phyloP scores from a whole-genome alignment of 495 filamentous ascomycete genomes.

The Aspergillus panamensis region DNA sequence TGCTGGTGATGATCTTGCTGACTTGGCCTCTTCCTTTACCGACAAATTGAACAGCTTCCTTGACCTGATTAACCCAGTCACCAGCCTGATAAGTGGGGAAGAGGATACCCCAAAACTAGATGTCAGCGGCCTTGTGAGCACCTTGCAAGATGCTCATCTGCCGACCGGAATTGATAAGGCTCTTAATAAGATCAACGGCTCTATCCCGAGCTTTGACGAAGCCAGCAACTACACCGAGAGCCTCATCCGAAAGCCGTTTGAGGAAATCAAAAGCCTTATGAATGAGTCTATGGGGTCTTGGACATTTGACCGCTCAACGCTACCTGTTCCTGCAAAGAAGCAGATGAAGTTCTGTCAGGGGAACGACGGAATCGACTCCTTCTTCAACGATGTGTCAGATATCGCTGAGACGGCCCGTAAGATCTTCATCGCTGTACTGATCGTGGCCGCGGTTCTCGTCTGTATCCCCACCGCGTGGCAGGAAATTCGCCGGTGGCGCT shows the following conservation, averaged over 20 bases:
- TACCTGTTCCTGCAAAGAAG: conserved; percentile 79
- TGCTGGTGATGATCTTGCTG: conserved; percentile 60
- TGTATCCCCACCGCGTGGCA: conserved; percentile 74
- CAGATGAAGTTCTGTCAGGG: conserved; percentile 81
- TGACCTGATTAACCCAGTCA: conserved; percentile 37
- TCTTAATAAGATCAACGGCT: conserved; percentile 64
- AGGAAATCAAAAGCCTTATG: conserved; percentile 66
- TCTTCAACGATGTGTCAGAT: conserved; percentile 69
- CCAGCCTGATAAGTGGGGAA: conserved; percentile 28
- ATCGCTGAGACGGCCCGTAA: conserved; percentile 61
- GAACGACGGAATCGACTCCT: conserved; percentile 77
- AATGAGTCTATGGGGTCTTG: conserved; percentile 64
- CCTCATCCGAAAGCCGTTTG: conserved; percentile 73
- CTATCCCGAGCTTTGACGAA: conserved; percentile 77
- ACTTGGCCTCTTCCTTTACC: conserved; percentile 54
- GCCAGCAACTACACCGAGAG: conserved; percentile 73
- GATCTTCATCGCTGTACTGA: conserved; percentile 68
- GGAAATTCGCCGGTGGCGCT: conserved; percentile 76
- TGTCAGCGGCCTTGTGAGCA: conserved; percentile 53
- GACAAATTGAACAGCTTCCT: conserved; percentile 58
- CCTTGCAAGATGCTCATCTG: conserved; percentile 68
- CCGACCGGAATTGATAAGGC: conserved; percentile 59
- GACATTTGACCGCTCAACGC: conserved; percentile 68
- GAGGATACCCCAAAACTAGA: conserved; percentile 52
- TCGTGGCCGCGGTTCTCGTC: conserved; percentile 64